phyloP scores from a whole-genome alignment of 2,329 filamentous ascomycete species.

The Neonectria neomacrospora region DNA sequence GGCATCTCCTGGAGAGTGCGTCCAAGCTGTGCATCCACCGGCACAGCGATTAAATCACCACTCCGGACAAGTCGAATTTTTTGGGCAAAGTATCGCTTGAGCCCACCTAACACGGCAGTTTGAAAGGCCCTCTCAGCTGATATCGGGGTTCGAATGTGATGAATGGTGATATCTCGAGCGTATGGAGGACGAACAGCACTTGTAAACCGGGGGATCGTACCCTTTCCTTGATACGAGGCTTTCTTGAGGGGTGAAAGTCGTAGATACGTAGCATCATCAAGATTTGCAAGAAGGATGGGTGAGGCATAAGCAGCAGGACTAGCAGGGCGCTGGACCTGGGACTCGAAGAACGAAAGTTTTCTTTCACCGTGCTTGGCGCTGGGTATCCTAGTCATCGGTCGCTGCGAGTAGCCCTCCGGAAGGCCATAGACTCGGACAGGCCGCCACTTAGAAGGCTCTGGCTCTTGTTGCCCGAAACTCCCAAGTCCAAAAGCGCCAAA shows the following conservation, averaged over 20 bases:
- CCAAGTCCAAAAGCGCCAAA: constrained; percentile 75
- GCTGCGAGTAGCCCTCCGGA: constrained; percentile 76
- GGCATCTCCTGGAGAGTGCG: constrained; percentile 81
- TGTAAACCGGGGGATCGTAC: constrained; percentile 66
- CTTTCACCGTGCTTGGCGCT: constrained; percentile 64
- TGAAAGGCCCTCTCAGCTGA: constrained; percentile 88
- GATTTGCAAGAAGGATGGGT: constrained; percentile 86
- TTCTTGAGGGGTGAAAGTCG: constrained; percentile 78
- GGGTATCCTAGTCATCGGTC: constrained; percentile 69
- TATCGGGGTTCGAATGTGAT: constrained; percentile 88
- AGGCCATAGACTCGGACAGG: constrained; percentile 90
- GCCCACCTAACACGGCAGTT: constrained; percentile 83
- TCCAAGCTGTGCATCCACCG: constrained; percentile 87
- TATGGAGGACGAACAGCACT: constrained; percentile 67
- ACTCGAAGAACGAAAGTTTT: constrained; percentile 72
- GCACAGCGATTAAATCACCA: constrained; percentile 89
- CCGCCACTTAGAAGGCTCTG: constrained; percentile 76
- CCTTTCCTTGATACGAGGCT: constrained; percentile 59
- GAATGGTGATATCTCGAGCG: constrained; percentile 82
- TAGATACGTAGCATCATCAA: constrained; percentile 81
- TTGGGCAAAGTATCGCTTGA: constrained; percentile 89
- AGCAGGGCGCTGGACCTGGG: constrained; percentile 70
- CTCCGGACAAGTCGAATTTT: constrained; percentile 84
- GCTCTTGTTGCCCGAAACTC: constrained; percentile 65
- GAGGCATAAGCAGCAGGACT: constrained; percentile 79